Conservation (phyloP, 495 filamentous ascomycete genomes). For the Tetracladium setigerum region DNA sequence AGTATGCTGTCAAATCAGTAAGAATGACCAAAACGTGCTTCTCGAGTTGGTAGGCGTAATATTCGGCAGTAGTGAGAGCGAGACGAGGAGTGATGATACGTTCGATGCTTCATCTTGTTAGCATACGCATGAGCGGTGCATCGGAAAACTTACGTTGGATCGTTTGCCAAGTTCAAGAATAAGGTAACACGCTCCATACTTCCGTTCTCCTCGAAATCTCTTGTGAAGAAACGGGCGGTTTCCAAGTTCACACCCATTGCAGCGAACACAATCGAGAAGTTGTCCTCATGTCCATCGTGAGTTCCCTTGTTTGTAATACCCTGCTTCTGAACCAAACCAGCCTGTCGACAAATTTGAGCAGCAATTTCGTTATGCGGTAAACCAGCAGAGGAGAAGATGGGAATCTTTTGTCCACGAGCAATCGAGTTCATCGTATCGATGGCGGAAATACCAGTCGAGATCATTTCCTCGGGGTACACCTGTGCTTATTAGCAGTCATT, state of each 20-base stretch:
- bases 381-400: slow-evolving; percentile 98
- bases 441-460: slow-evolving; percentile 97
- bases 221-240: slow-evolving; percentile 95
- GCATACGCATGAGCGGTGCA: slow-evolving; percentile 11
- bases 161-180: slow-evolving; percentile 98
- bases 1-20: slow-evolving; percentile 96
- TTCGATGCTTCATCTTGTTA: slow-evolving; percentile 63
- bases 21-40: slow-evolving; percentile 99
- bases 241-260: slow-evolving; percentile 99
- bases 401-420: slow-evolving; percentile 98
- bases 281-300: slow-evolving; percentile 95
- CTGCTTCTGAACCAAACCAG: slow-evolving; percentile 78
- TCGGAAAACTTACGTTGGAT: slow-evolving; percentile 70
- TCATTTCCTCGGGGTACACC: slow-evolving; percentile 99
- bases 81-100: slow-evolving; percentile 99
- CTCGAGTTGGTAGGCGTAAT: slow-evolving; percentile 99
- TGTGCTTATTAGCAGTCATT: slow-evolving; percentile 25
- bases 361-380: slow-evolving; percentile 99
- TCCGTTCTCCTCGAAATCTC: slow-evolving; percentile 98
- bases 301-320: slow-evolving; percentile 78
- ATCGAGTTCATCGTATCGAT: slow-evolving; percentile 99
- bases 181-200: slow-evolving; percentile 94
- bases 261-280: slow-evolving; percentile 98
- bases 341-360: slow-evolving; percentile 94
- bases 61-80: slow-evolving; percentile 96